These are phyloP conservation scores for Mrakia hoshinonis DNA, from an alignment of 768 basidiomycete species.

Conservation along the genomic window DNA sequence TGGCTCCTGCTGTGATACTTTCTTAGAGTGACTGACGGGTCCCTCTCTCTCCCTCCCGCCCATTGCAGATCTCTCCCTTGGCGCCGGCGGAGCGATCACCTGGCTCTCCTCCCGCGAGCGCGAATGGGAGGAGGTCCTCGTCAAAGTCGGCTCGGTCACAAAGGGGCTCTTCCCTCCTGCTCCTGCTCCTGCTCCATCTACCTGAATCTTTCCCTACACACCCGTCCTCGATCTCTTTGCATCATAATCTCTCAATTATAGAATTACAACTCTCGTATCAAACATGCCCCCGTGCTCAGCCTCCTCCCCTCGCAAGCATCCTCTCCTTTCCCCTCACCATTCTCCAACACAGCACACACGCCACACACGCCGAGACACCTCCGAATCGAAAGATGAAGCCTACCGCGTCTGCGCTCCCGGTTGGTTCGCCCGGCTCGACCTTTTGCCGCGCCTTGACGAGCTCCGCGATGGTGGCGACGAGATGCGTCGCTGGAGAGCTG, in stretches of 20 bases:
- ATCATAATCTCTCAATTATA: no score
- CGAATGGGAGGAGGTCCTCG: conserved; percentile 90
- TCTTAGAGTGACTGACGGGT: background rate
- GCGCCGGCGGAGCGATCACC: conserved; percentile 94
- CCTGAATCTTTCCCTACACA: no score
- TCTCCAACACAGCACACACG: conserved; percentile 18
- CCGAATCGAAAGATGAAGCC: conserved; percentile 59
- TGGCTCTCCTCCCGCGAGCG: conserved; percentile 73
- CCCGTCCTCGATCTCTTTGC: no score
- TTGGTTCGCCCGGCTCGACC: conserved; percentile 34
- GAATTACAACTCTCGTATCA: no score
- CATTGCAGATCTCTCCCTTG: conserved; percentile 46
- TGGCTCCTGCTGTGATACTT: background rate
- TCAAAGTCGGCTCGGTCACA: conserved; percentile 54
- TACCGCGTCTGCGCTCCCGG: conserved; percentile 56
- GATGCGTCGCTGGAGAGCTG: background rate
- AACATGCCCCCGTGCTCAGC: background rate
- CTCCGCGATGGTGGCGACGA: background rate
- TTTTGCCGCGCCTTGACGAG: conserved; percentile 23
- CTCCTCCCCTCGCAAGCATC: background rate
- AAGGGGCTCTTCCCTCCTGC: conserved; percentile 18
- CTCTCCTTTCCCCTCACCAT: conserved; percentile 15
- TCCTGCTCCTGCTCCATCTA: no score
- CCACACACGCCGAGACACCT: conserved; percentile 20
- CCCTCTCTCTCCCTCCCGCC: background rate